phyloP scores from a whole-genome alignment of 768 basidiomycete species.

The Tulasnella sp. region DNA sequence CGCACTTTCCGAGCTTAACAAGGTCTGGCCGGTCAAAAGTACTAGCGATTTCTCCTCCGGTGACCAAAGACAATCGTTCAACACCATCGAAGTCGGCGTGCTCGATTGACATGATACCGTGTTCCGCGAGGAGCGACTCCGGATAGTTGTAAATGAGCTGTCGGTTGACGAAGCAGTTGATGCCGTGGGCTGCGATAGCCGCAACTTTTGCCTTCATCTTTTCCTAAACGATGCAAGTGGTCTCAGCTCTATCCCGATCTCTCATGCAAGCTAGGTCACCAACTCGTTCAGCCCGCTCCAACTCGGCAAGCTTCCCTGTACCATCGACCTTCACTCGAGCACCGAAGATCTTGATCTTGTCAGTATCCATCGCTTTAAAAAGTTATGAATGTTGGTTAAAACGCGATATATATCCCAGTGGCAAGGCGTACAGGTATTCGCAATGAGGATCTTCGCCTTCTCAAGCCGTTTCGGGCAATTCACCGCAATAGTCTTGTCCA shows the following conservation, averaged over 20 bases:
- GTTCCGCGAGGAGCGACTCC: conserved; percentile 87
- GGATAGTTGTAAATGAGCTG: conserved; percentile 99
- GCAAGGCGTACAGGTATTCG: conserved; percentile 77
- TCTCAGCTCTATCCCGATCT: not conserved
- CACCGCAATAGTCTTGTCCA: conserved; percentile 89
- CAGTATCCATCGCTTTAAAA: conserved; percentile 89
- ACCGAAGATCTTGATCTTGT: conserved; percentile 99
- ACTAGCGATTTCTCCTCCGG: conserved; percentile 93
- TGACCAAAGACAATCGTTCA: conserved; percentile 88
- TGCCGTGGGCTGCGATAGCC: conserved; percentile 84
- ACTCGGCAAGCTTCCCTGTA: conserved; percentile 93
- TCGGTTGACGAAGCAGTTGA: conserved; percentile 95
- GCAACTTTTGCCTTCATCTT: conserved; percentile 99
- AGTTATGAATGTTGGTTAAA: not conserved
- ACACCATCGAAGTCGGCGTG: conserved; percentile 99
- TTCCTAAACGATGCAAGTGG: conserved; percentile 42
- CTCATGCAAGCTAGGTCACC: not conserved
- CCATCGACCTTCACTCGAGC: conserved; percentile 92
- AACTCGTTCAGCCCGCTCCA: conserved; percentile 89
- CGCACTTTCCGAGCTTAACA: conserved; percentile 86
- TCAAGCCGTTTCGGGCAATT: conserved; percentile 93
- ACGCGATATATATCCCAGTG: not conserved
- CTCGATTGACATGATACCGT: conserved; percentile 91
- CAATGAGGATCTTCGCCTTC: conserved; percentile 91
- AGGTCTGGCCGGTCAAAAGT: conserved; percentile 90